Conservation (phyloP, 805 yeast species). For the Lipomyces spencermartinsiae region DNA sequence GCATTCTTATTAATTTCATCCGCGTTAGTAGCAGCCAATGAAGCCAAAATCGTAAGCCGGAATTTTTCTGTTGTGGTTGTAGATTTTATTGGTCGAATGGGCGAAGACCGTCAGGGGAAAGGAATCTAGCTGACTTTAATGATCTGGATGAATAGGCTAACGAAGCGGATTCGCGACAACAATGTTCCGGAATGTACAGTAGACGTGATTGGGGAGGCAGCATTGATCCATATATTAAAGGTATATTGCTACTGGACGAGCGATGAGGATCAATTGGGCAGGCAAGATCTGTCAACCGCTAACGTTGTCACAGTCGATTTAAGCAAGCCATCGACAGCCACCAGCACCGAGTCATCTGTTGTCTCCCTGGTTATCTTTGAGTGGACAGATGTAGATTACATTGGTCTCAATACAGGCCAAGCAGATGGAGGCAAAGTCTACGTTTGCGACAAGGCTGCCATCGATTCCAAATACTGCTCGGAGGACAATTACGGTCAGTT, state of each 20-base stretch:
- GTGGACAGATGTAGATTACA: conserved; percentile 71
- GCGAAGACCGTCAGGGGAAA: not conserved
- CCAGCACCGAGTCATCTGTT: conserved; percentile 46
- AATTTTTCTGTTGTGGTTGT: not conserved
- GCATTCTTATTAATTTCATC: not conserved
- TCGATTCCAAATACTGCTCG: conserved; percentile 62
- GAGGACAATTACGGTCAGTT: conserved; percentile 64
- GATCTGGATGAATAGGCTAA: conserved; percentile 45
- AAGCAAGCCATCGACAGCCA: not conserved
- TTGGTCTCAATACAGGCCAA: conserved; percentile 62
- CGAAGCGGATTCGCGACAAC: conserved; percentile 61
- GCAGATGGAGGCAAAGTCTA: conserved; percentile 52
- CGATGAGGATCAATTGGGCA: conserved; percentile 40
- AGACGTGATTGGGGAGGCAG: conserved; percentile 87
- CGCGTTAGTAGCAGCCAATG: conserved; percentile 4
- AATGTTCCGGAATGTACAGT: conserved; percentile 90
- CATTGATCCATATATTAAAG: conserved; percentile 64
- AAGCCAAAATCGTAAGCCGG: not conserved
- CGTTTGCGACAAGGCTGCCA: conserved; percentile 76
- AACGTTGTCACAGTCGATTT: not conserved
- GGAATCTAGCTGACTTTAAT: not conserved
- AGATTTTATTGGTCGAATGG: not conserved
- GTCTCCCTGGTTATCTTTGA: conserved; percentile 81
- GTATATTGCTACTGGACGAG: conserved; percentile 50
- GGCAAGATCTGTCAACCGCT: conserved; percentile 35